A percentile compares a stretch with the other conserved stretches of the same genome.
These are phyloP conservation scores for Vitis hybrid DNA, from an alignment of 177 flowering plant genomes.

Conservation along the genomic window DNA sequence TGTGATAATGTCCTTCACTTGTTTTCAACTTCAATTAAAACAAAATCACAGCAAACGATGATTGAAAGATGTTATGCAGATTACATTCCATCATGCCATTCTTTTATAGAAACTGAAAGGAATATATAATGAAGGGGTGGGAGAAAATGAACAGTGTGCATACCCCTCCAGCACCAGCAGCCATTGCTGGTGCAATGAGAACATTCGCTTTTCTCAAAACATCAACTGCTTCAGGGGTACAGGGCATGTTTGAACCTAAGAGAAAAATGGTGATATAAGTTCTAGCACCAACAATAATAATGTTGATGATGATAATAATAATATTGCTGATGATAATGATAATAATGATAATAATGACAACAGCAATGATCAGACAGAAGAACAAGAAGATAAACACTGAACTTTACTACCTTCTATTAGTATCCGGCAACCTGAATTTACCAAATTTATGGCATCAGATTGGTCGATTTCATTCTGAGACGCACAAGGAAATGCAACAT, in stretches of 20 bases:
- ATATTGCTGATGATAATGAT: no score
- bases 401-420: conserved; percentile 78
- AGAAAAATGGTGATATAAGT: not conserved
- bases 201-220: conserved; percentile 84
- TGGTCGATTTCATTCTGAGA: conserved; percentile 95
- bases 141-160: conserved; percentile 12
- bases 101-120: not conserved
- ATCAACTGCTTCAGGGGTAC: conserved; percentile 91
- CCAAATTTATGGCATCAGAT: conserved; percentile 88
- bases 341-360: no score
- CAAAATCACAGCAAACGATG: not conserved
- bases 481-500: conserved; percentile 97
- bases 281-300: not conserved
- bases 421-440: conserved; percentile 88
- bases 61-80: not conserved
- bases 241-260: conserved; percentile 97
- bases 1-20: not conserved
- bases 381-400: no score
- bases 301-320: no score
- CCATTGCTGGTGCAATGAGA: conserved; percentile 92
- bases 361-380: no score
- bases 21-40: no score
- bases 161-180: conserved; percentile 99
- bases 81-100: not conserved
- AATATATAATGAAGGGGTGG: not conserved